Conservation (phyloP, 495 filamentous ascomycete genomes). For the Xylaria acuta region DNA sequence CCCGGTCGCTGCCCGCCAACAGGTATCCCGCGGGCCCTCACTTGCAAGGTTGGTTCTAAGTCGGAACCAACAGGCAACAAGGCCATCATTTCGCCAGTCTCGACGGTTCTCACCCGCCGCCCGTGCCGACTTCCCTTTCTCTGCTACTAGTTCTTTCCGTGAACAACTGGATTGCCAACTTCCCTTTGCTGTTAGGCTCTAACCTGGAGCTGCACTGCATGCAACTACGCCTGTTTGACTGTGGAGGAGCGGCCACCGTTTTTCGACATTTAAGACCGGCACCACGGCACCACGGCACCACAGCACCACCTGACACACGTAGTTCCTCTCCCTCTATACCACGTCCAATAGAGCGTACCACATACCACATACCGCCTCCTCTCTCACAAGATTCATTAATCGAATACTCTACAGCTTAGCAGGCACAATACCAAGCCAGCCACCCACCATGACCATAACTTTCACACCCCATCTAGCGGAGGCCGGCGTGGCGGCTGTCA, state of each 20-base stretch:
- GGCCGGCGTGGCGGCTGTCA: constrained; percentile 63
- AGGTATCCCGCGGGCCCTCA: not conserved
- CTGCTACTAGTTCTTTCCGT: not conserved
- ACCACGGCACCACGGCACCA: not conserved
- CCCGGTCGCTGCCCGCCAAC: too few relatives aligned
- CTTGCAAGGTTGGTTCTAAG: not conserved
- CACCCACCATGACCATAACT: constrained; percentile 27
- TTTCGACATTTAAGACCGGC: not conserved
- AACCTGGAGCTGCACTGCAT: not conserved
- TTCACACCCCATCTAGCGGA: constrained; percentile 42
- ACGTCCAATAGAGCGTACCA: not conserved
- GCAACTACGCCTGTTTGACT: not conserved
- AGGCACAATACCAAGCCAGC: not conserved
- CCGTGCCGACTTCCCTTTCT: not conserved
- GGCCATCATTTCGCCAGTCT: not conserved
- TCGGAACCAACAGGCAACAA: not conserved
- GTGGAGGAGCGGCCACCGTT: not conserved
- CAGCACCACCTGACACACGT: not conserved
- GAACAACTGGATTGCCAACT: too few relatives aligned
- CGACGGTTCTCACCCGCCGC: not conserved
- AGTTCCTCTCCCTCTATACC: not conserved
- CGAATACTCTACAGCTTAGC: not conserved
- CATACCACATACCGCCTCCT: not conserved
- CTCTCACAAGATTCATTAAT: not conserved
- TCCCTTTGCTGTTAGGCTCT: not conserved